Evolutionary conservation across 108 stramenopile species (phyloP).

Genomic region (Nitzschia sp.): DNA sequence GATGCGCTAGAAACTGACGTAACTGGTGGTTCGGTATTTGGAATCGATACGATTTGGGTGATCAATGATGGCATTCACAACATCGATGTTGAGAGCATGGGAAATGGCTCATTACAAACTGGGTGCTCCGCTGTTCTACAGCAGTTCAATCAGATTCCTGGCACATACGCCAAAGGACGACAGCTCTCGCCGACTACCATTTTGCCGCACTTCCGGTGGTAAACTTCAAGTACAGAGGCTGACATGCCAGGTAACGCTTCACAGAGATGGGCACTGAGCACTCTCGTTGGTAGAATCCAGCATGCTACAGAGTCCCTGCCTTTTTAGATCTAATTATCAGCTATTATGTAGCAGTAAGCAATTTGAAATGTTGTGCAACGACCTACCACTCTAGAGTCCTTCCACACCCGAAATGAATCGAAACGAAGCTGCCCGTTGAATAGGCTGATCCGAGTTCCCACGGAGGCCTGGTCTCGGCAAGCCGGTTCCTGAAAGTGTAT

Average conservation of each 20-base stretch:
- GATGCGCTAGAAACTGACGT: slow-evolving; percentile 90
- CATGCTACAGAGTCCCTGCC: too few relatives aligned
- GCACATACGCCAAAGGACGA: slow-evolving; percentile 41
- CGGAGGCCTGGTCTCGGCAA: too few relatives aligned
- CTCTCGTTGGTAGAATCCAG: too few relatives aligned
- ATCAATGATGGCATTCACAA: slow-evolving; percentile 59
- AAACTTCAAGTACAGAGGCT: too few relatives aligned
- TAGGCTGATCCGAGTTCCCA: too few relatives aligned
- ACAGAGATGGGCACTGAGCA: too few relatives aligned
- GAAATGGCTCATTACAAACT: slow-evolving; percentile 26
- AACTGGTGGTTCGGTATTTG: slow-evolving; percentile 51
- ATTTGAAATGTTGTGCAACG: not conserved
- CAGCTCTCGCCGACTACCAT: slow-evolving; percentile 26
- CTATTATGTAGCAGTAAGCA: not conserved
- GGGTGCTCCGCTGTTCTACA: slow-evolving; percentile 46
- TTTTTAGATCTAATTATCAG: not conserved
- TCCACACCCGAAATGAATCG: not conserved
- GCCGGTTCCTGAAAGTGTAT: too few relatives aligned
- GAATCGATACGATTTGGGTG: slow-evolving; percentile 71
- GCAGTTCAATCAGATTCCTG: slow-evolving; percentile 49
- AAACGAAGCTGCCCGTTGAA: too few relatives aligned
- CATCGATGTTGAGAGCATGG: slow-evolving; percentile 26
- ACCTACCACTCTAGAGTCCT: not conserved
- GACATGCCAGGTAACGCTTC: too few relatives aligned
- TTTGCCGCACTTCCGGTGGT: slow-evolving; percentile 44